Base-by-base conservation (phyloP, 768 basidiomycete species). In the Grammothele lineata region DNA sequence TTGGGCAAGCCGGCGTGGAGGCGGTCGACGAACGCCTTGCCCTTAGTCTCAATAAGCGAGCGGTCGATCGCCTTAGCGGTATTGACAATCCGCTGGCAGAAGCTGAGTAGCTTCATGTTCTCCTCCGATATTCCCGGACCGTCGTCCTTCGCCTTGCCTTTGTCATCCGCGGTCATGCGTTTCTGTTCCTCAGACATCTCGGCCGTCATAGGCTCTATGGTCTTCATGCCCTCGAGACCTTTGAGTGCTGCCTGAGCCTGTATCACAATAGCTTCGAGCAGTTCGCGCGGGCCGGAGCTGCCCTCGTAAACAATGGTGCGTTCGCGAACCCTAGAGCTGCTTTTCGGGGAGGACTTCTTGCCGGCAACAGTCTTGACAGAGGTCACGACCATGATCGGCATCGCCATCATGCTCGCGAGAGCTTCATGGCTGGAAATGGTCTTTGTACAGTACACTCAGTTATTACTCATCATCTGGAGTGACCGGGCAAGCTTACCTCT, bases 341-440 rank as follows among this genome's bases (percentile, higher is more conserved):
- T 65, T 42, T 66, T 72, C 4, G 67, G 58, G 18, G 69, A 59
- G 6, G 67, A 61, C 56, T 73, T 78, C 70, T 78, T 83, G n/a
- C 78, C 69, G 3, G 72, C 70, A n/a, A 81, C 69, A 5, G 75
- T 69, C 61, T 85, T 86, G 42, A 81, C 75, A 17, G 85, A 85
- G 4, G 76, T 72, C 17, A 81, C 78, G n/a, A 83, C 81, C 92
- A 93, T 93, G 61, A 90, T 91, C 5, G 92, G 92, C 91, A 94
- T 95, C 1, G 90, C 92, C 81, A 95, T 90, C 87, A 94, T 93
- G 51, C 87, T 90, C 14, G 91, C 91, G 33, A 96, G 68, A 5
- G 91, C 87, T 71, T 95, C 94, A 53, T 96, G 93, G 55, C 84
- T 85, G 5, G 92, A 94, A 37, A 97, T 87, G 0, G 89, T 92